Conservation (phyloP, 2,329 filamentous ascomycete species). For the Aaosphaeria pasadenensis region DNA sequence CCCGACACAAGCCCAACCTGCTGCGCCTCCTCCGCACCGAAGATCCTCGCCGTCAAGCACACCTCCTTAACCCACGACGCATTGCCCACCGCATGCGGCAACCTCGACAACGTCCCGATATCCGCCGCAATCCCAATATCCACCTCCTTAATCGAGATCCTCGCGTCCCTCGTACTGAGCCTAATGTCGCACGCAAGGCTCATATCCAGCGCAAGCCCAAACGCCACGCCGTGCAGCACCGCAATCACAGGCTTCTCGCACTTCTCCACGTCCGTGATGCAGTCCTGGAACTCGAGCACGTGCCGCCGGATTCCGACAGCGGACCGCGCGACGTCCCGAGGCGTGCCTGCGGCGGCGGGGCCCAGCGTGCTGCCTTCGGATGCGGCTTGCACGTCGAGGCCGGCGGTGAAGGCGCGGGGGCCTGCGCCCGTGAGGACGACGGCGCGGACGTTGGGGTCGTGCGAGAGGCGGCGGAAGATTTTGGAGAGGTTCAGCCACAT, state of each 20-base stretch:
- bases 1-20: slow-evolving; percentile 67
- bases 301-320: slow-evolving; percentile 57
- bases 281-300: slow-evolving; percentile 77
- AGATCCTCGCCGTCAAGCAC: slow-evolving; percentile 67
- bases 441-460: slow-evolving; percentile 68
- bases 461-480: slow-evolving; percentile 70
- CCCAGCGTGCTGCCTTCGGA: slow-evolving; percentile 42
- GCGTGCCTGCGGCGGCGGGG: slow-evolving; percentile 31
- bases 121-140: slow-evolving; percentile 80
- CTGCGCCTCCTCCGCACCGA: slow-evolving; percentile 66
- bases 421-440: slow-evolving; percentile 80
- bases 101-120: slow-evolving; percentile 69
- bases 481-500: slow-evolving; percentile 82
- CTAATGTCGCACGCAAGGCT: slow-evolving; percentile 69
- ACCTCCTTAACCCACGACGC: slow-evolving; percentile 79
- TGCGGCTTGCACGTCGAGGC: slow-evolving; percentile 75
- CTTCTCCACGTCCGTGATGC: slow-evolving; percentile 71
- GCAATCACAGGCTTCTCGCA: slow-evolving; percentile 71
- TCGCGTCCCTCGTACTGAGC: slow-evolving; percentile 58
- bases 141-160: slow-evolving; percentile 74
- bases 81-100: slow-evolving; percentile 71
- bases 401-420: slow-evolving; percentile 78
- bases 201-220: slow-evolving; percentile 47
- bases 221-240: slow-evolving; percentile 34
- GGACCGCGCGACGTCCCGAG: slow-evolving; percentile 61